Evolutionary conservation across 345 rosid species (phyloP).

Genomic region (Kernera saxatilis): DNA sequence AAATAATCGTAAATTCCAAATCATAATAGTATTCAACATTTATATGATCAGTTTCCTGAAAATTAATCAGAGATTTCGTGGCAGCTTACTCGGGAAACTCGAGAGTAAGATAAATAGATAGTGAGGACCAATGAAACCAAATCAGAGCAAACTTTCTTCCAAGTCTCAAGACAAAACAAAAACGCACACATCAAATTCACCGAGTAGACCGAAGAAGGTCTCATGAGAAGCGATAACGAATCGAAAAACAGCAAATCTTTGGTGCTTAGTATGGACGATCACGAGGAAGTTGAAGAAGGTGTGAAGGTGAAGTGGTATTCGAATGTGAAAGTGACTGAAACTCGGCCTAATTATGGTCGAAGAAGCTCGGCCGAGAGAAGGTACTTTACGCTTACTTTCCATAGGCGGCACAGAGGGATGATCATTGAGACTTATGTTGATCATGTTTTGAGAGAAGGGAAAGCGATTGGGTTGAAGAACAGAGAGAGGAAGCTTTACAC

Average conservation of each 20-base stretch:
- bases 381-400: constrained; percentile 38
- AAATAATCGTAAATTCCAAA: not conserved
- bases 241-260: constrained; percentile 31
- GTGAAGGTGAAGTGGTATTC: constrained; percentile 36
- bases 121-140: not conserved
- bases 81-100: not conserved
- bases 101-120: not conserved
- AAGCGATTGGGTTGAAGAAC: constrained; percentile 19
- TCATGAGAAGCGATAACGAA: not conserved
- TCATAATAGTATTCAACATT: not conserved
- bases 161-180: not conserved
- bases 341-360: not conserved
- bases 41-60: not conserved
- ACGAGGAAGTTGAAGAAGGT: constrained; percentile 42
- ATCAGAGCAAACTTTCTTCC: not conserved
- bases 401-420: constrained; percentile 21
- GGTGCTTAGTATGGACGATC: constrained; percentile 52
- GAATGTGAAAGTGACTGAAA: not conserved
- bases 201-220: too few species aligned
- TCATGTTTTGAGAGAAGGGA: constrained; percentile 39
- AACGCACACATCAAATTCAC: too few species aligned
- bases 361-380: constrained; percentile 9
- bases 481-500: constrained; percentile 47
- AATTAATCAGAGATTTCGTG: not conserved
- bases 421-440: constrained; percentile 28